These are phyloP conservation scores for Phyllosticta citriasiana DNA, from an alignment of 2,329 filamentous ascomycete species.

Conservation along the genomic window DNA sequence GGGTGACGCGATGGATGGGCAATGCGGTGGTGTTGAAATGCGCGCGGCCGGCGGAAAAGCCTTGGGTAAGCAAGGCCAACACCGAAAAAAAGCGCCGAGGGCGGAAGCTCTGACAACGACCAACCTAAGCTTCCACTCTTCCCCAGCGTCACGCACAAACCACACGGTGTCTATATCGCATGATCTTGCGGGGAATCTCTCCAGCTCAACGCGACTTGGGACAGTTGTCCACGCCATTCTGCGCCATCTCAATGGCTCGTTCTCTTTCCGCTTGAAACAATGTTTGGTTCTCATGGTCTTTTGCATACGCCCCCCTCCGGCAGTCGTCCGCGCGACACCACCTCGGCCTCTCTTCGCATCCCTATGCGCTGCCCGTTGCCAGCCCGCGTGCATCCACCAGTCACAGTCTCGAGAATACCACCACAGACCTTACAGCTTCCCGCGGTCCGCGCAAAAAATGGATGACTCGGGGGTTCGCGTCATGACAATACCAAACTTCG, in stretches of 20 bases:
- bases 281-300: conserved; percentile 57
- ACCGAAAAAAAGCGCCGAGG: neutral
- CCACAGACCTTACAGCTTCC: conserved; percentile 11
- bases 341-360: conserved; percentile 22
- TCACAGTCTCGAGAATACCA: conserved; percentile 14
- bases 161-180: neutral
- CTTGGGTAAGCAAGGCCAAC: neutral
- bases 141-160: neutral
- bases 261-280: conserved; percentile 35
- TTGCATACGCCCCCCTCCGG: conserved; percentile 44
- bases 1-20: conserved; percentile 17
- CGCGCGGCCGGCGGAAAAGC: neutral
- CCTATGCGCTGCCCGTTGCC: conserved; percentile 19
- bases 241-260: conserved; percentile 2
- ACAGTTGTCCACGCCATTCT: neutral
- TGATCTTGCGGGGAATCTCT: neutral
- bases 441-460: conserved; percentile 28
- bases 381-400: neutral
- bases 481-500: conserved; percentile 43
- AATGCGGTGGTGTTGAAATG: conserved; percentile 15
- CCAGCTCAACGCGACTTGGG: neutral
- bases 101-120: neutral
- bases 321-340: conserved; percentile 38
- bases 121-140: neutral
- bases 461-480: conserved; percentile 45